Conservation (phyloP, 306 rosid species). For the Fagus sylvatica region DNA sequence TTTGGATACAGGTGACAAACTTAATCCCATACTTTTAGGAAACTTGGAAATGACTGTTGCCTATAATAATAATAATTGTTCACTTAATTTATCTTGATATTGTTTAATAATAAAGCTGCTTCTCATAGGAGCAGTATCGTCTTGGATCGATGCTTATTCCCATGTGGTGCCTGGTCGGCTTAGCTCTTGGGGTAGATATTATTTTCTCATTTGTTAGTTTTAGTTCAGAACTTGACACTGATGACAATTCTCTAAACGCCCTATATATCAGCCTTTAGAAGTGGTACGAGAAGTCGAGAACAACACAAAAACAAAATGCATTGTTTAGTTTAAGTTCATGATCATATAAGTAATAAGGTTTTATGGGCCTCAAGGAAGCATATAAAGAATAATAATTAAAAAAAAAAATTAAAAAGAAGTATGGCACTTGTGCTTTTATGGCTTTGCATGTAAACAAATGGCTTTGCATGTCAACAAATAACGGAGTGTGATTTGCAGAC, state of each 20-base stretch:
- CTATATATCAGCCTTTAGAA: background rate
- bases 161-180: background rate
- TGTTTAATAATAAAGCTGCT: background rate
- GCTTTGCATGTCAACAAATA: no score
- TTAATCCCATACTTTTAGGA: background rate
- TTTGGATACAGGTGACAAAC: background rate
- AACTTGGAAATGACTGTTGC: background rate
- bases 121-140: background rate
- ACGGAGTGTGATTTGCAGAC: background rate
- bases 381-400: background rate
- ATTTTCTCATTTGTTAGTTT: background rate
- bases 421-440: no score
- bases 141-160: background rate
- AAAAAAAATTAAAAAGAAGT: no score
- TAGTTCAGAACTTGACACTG: background rate
- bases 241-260: background rate
- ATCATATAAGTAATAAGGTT: background rate
- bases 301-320: background rate
- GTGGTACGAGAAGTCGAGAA: background rate
- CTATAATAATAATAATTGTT: background rate
- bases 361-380: background rate
- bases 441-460: no score
- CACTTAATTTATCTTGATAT: background rate
- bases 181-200: background rate
- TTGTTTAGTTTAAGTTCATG: background rate